Evolutionary conservation across 129 eudicot species (phyloP).

Genomic region (Rutidosis leptorrhynchoides): DNA sequence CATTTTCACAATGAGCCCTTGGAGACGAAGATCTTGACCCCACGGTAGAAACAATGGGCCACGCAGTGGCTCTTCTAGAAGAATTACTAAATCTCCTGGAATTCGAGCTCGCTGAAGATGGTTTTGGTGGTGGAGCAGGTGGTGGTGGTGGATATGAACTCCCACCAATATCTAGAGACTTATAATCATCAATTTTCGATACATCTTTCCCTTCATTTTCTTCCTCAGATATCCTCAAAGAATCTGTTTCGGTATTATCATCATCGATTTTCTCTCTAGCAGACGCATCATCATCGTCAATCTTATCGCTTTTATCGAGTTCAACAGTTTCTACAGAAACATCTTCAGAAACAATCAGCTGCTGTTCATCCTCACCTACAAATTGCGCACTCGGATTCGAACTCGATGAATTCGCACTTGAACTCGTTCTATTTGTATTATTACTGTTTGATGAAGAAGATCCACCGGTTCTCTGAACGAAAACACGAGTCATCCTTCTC

Average conservation of each 20-base stretch:
- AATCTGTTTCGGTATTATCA: constrained; percentile 37
- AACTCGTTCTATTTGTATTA: constrained; percentile 45
- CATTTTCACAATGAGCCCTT: constrained; percentile 72
- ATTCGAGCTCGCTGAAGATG: constrained; percentile 39
- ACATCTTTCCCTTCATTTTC: constrained; percentile 28
- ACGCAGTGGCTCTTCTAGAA: constrained; percentile 57
- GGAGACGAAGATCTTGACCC: constrained; percentile 83
- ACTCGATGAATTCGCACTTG: constrained; percentile 13
- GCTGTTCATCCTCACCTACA: constrained; percentile 51
- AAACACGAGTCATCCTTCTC: constrained; percentile 72
- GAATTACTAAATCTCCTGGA: constrained; percentile 49
- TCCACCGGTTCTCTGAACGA: constrained; percentile 81
- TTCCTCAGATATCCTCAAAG: constrained; percentile 32
- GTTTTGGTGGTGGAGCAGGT: constrained; percentile 88
- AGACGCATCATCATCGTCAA: constrained; percentile 28
- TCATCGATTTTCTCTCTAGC: constrained; percentile 34
- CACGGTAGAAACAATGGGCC: constrained; percentile 62
- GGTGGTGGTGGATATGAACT: constrained; percentile 88
- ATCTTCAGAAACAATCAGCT: constrained; percentile 49
- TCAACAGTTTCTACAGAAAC: constrained; percentile 33
- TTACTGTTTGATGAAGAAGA: constrained; percentile 43
- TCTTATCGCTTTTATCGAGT: constrained; percentile 29
- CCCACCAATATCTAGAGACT: constrained; percentile 36
- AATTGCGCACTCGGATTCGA: constrained; percentile 33
- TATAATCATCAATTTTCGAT: constrained; percentile 26